Base-by-base conservation (phyloP, 495 filamentous ascomycete genomes). In the Rhypophila decipiens region DNA sequence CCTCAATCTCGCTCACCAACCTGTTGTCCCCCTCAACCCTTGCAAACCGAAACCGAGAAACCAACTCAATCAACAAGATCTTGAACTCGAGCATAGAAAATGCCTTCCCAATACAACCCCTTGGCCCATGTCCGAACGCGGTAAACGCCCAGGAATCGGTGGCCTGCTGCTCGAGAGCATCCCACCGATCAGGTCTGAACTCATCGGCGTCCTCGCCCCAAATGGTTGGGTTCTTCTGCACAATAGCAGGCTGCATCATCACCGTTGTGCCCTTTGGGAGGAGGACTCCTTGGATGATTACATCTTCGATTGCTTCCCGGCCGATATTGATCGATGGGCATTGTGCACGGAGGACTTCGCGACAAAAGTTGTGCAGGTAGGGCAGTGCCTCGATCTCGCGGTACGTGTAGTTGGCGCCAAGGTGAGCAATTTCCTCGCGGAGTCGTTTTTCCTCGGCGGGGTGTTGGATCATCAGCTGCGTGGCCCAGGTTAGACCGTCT, bases 281-380 rank as follows among this genome's bases (percentile, higher is more conserved):
- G 20, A 22, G 4, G 1, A 61, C 53, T 24, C 52, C 56, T 13
- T 57, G 53, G 29, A 67, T 63, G 7, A 49, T 31, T 2, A 67
- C 35, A 43, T 60, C 55, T 3, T 51, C 37, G 5, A 39, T 33
- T 0, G 66, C 46, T 46, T 58, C 46, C 20, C 59, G 60, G 3
- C 58, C 54, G 10, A 55, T 39, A 42, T 53, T 59, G 39, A 53
- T 52, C 58, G 58, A 48, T 13, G 70, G 64, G 12, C 64, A 57
- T 38, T 59, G 62, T n/a, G 68, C 27, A 3, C 72, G 64, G 2
- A 73, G 55, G 1, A 65, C 57, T 38, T 76, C 71, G 18, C 47
- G 55, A 2, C 63, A 43, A 44, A 73, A 62, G 17, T 68, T 66
- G 42, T 66, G 51, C 0, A 74, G 58, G 39, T 67, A 71, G 4